Base-by-base conservation (phyloP, 352 stramenopile species). In the Globisporangium barbulae region DNA sequence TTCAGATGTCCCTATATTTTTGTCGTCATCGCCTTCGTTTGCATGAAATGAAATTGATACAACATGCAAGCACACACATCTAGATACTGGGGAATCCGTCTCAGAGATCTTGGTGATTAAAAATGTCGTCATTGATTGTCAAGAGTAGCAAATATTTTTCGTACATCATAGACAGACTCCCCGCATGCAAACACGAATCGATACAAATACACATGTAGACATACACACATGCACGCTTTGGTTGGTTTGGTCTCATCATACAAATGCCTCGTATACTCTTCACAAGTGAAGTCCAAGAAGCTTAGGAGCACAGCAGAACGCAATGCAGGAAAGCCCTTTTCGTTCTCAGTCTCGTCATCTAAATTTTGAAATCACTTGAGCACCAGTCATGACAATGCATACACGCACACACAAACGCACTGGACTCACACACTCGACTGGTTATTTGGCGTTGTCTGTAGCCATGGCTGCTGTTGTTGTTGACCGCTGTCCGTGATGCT, bases 71-170 rank as follows among this genome's bases (percentile, higher is more conserved):
- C 39, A 61, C n/a, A 49, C 47, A 59, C n/a, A n/a, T n/a, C n/a
- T 1, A 53, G 2, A 25, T 5, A 65, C 7, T 37, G 17, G 28
- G 19, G 17, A 67, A 49, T 70, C 75, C 71, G 86, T 93, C 84
- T 94, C 83, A 94, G 86, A 83, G 86, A 94, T 94, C 85, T 94
- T 94, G 85, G 85, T 94, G 85, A 93, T 91, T 80, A 67, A 75
- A 71, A 68, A 74, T 94, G 86, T 94, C 86, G 81, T 94, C 86
- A 94, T 83, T 75, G 75, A 78, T 88, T 77, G 75, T 94, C 85
- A 79, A 94, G 85, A 94, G 85, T 94, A 94, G 85, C 85, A 94
- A 94, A 94, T 94, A 94, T 93, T 82, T 89, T 85, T 71, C 10
- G 72, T 61, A 73, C 83, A 91, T 94, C 85, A 85, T 91, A 54